Base-by-base conservation (phyloP, 305 asterid species). In the Fraxinus latifolia region DNA sequence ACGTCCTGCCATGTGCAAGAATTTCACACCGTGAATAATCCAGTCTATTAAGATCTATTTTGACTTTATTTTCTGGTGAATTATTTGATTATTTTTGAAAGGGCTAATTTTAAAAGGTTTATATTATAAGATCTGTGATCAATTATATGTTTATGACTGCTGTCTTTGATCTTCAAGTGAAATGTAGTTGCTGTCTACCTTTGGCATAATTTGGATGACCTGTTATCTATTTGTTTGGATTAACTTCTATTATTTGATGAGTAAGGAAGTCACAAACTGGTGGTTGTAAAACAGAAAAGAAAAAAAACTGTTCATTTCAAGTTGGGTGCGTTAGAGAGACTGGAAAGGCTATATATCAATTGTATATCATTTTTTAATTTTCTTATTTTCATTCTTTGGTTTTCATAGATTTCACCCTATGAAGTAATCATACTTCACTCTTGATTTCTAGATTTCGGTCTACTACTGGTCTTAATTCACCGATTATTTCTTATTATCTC, bases 181-280 rank as follows among this genome's bases (percentile, higher is more conserved):
- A 67, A 68, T 68, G 39, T 68, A 29, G 21, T 68, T 68, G 37
- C 9, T 29, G 19, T 12, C 23, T 29, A 68, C 74, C 74, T n/a
- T 29, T 17, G 31, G 33, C 67, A 6, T 74, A 39, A 74, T 21
- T 34, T 8, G 55, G 27, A 27, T 5, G 29, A 39, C 9, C 19
- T 42, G 77, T 47, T 36, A 60, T 39, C 32, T 23, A 31, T 62
- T 70, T 1, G 71, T 55, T 81, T 82, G 82, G 17, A 17, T 60
- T 37, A n/a, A 27, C 19, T 50, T 37, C 65, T 8, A 27, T 17
- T 77, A 37, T 58, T 79, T 60, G 32, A 29, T 70, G 62, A 72
- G n/a, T 55, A 58, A 79, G 81, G 15, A 79, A 74, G 15, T 29
- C 44, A 78, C 80, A 19, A 65, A 65, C 32, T 65, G 72, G 39